Conservation (phyloP, 2,329 filamentous ascomycete genomes). For the Trichoderma atrobrunneum region DNA sequence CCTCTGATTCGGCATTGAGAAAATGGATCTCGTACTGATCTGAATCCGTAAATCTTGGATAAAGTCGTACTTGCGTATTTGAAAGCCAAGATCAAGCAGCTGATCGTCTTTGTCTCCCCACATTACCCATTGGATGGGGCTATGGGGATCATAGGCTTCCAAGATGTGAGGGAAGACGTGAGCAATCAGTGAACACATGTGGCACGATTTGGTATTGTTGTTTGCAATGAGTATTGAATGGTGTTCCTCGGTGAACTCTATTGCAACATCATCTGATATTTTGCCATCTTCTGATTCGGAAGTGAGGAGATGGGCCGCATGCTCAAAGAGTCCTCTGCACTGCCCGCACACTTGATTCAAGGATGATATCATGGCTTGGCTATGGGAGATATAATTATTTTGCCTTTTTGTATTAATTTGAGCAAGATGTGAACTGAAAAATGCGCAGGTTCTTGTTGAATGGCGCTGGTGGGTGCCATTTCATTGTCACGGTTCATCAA, state of each 20-base stretch:
- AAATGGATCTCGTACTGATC: neutral
- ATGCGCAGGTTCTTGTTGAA: neutral
- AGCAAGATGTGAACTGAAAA: neutral
- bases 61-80: neutral
- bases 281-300: neutral
- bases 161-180: neutral
- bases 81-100: neutral
- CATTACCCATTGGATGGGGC: neutral
- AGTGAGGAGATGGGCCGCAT: neutral
- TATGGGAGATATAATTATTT: neutral
- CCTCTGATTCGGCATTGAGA: neutral
- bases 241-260: neutral
- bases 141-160: neutral
- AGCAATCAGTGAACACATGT: neutral
- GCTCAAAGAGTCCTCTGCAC: neutral
- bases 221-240: neutral
- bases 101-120: neutral
- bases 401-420: neutral
- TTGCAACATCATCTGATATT: neutral
- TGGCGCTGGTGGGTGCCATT: neutral
- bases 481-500: neutral
- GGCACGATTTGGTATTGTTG: neutral
- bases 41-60: neutral
- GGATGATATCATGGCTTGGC: neutral
- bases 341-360: neutral